These are phyloP conservation scores for Lipomyces starkeyi DNA, from an alignment of 805 yeast species.

Conservation along the genomic window DNA sequence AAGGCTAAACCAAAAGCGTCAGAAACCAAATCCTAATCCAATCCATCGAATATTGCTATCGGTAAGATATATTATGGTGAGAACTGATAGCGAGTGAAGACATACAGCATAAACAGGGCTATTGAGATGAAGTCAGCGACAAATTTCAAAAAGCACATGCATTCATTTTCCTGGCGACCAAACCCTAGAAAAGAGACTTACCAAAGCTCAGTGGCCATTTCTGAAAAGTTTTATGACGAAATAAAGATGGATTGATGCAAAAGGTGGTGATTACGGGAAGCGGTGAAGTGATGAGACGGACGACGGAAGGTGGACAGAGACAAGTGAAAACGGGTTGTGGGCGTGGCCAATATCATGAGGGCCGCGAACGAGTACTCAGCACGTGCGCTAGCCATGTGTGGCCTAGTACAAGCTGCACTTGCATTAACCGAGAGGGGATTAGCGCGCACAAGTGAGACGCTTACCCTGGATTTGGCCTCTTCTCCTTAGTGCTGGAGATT, in stretches of 20 bases:
- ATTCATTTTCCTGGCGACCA: not conserved
- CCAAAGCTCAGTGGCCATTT: slow-evolving; percentile 75
- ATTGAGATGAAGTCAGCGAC: slow-evolving; percentile 32
- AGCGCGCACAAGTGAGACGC: slow-evolving; percentile 21
- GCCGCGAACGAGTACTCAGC: slow-evolving; percentile 17
- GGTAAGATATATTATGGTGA: not conserved
- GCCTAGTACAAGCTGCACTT: slow-evolving; percentile 15
- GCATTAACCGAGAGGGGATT: slow-evolving; percentile 3
- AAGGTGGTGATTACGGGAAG: slow-evolving; percentile 16
- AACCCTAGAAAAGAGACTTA: slow-evolving; percentile 50
- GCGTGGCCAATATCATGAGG: slow-evolving; percentile 27
- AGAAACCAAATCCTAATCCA: not conserved
- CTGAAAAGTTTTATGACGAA: slow-evolving; percentile 19
- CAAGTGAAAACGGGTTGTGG: slow-evolving; percentile 23
- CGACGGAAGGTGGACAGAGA: slow-evolving; percentile 10
- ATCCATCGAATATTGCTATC: not conserved
- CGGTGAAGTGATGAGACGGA: slow-evolving; percentile 8
- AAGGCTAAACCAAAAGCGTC: slow-evolving; percentile 61
- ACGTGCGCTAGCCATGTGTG: slow-evolving; percentile 19
- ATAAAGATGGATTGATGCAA: slow-evolving; percentile 9
- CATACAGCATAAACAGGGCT: slow-evolving; percentile 76
- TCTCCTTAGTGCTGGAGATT: slow-evolving; percentile 24
- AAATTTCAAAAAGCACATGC: not conserved
- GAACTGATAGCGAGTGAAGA: slow-evolving; percentile 19
- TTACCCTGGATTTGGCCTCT: slow-evolving; percentile 25